phyloP scores from a whole-genome alignment of 108 stramenopile species.

The Nitzschia palea region DNA sequence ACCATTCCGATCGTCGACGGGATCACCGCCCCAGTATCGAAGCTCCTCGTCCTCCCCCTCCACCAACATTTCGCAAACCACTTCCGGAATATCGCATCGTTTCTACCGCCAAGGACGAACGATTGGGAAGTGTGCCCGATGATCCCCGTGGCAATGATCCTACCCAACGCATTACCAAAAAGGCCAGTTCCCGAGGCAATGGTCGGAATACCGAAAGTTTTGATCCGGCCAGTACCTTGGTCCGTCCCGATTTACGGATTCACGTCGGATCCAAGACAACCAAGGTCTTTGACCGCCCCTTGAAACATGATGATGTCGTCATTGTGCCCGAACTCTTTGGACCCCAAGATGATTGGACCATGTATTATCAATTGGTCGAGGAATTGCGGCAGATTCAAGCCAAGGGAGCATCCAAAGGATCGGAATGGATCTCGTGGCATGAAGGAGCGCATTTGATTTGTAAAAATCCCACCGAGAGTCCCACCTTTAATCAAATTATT shows the following conservation, averaged over 20 bases:
- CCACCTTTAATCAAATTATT: slow-evolving; percentile 63
- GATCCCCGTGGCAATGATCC: slow-evolving; percentile 61
- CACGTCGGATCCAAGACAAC: slow-evolving; percentile 33
- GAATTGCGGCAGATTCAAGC: slow-evolving; percentile 69
- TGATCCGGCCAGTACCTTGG: slow-evolving; percentile 71
- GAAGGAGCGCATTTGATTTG: slow-evolving; percentile 84
- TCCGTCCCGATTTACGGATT: slow-evolving; percentile 72
- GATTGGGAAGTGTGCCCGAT: slow-evolving; percentile 19
- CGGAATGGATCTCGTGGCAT: slow-evolving; percentile 82
- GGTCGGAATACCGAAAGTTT: slow-evolving; percentile 75
- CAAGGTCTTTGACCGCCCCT: slow-evolving; percentile 24
- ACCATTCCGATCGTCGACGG: neutral
- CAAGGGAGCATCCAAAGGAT: slow-evolving; percentile 16
- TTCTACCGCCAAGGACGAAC: slow-evolving; percentile 30
- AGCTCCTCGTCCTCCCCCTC: no score
- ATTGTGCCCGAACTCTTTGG: slow-evolving; percentile 88
- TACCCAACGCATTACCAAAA: slow-evolving; percentile 50
- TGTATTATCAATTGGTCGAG: slow-evolving; percentile 75
- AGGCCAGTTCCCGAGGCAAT: slow-evolving; percentile 40
- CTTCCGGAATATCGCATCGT: slow-evolving; percentile 8
- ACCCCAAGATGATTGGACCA: slow-evolving; percentile 60
- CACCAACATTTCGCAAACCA: neutral
- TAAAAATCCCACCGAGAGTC: slow-evolving; percentile 63
- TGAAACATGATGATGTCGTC: slow-evolving; percentile 89
- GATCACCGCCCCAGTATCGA: neutral